Evolutionary conservation across 441 rosid genomes (phyloP).

Genomic region (Brassica balearica): DNA sequence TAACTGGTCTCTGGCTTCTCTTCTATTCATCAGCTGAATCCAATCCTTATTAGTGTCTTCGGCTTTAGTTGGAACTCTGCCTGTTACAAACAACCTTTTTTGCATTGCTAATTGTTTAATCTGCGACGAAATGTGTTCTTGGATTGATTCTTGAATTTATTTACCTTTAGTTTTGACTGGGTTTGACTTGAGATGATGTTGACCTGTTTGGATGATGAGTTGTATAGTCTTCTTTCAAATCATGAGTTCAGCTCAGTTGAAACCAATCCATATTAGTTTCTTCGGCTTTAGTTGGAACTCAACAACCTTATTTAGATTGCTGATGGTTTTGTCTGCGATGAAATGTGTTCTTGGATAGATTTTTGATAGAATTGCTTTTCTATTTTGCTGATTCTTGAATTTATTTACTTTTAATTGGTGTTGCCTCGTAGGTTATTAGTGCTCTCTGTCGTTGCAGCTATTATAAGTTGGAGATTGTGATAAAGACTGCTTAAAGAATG

Average conservation of each 20-base stretch:
- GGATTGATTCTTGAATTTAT: too few species aligned
- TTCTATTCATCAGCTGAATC: too few species aligned
- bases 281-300: neutral
- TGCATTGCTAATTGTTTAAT: too few species aligned
- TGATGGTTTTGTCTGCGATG: neutral
- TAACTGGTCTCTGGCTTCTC: too few species aligned
- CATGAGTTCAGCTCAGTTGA: neutral
- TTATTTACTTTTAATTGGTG: constrained; percentile 14
- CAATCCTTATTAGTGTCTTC: too few species aligned
- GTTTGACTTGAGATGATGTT: constrained; percentile 39
- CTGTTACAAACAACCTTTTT: too few species aligned
- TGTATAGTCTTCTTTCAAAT: constrained; percentile 1
- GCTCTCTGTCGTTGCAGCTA: constrained; percentile 3
- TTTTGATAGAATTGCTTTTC: constrained; percentile 15
- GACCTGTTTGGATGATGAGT: constrained; percentile 32
- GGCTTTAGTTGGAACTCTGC: too few species aligned
- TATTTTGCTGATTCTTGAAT: constrained; percentile 11
- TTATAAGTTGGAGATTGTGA: constrained; percentile 37
- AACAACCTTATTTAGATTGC: neutral
- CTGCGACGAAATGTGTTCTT: too few species aligned
- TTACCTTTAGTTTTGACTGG: constrained; percentile 18
- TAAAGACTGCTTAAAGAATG: constrained; percentile 53
- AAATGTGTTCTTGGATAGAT: neutral
- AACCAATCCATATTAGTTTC: neutral
- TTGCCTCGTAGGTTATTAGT: constrained; percentile 29